Evolutionary conservation across 2,329 filamentous ascomycete species (phyloP).

Genomic region (Aureobasidium sp.): DNA sequence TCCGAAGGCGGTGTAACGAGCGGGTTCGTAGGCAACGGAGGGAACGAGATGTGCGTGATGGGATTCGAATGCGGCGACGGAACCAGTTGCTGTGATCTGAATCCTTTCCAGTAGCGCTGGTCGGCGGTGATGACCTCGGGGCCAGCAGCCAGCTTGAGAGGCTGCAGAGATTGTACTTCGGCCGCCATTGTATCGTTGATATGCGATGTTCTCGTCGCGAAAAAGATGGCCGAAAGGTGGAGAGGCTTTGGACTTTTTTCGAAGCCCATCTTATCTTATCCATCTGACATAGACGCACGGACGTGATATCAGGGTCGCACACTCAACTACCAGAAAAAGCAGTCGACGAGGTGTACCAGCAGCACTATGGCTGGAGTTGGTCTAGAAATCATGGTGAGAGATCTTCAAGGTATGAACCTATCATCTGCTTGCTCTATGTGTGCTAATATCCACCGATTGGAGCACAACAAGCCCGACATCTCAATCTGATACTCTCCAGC

Average conservation of each 20-base stretch:
- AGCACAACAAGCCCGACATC: neutral
- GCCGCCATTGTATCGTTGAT: conserved; percentile 59
- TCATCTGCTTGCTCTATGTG: too few relatives aligned
- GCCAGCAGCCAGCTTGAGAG: conserved; percentile 73
- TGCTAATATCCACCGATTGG: neutral
- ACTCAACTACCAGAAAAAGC: neutral
- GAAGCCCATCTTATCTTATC: neutral
- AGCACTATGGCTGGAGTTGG: too few relatives aligned
- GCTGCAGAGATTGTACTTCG: conserved; percentile 70
- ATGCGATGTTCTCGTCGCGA: neutral
- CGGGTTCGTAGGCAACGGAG: conserved; percentile 39
- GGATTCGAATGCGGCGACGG: conserved; percentile 85
- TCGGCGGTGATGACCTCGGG: conserved; percentile 80
- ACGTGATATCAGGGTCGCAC: neutral
- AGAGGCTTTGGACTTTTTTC: conserved; percentile 11
- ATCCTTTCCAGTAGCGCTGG: conserved; percentile 92
- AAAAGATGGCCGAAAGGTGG: conserved; percentile 11
- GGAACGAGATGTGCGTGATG: conserved; percentile 82
- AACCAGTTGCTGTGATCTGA: conserved; percentile 83
- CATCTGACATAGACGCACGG: neutral
- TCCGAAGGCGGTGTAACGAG: conserved; percentile 44
- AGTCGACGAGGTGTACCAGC: neutral
- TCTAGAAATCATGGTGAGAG: neutral
- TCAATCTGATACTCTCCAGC: neutral
- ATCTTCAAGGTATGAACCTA: neutral